Evolutionary conservation across 768 basidiomycete genomes (phyloP).

Genomic region (Hericium coralloides): DNA sequence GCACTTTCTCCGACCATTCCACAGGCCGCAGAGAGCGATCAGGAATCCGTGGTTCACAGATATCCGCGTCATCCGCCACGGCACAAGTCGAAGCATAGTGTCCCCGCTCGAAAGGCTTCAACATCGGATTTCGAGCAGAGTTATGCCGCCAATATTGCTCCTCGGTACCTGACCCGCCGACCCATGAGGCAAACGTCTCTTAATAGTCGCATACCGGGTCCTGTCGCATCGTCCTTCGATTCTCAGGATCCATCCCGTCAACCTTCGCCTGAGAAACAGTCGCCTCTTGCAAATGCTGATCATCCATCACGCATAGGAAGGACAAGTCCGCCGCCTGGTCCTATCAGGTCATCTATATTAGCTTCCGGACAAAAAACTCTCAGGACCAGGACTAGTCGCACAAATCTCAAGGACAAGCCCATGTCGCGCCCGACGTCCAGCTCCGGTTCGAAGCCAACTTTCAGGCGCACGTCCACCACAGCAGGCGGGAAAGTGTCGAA

Average conservation of each 20-base stretch:
- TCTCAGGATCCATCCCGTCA: constrained; percentile 56
- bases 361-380: constrained; percentile 27
- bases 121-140: constrained; percentile 85
- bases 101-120: constrained; percentile 44
- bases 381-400: constrained; percentile 25
- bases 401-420: constrained; percentile 26
- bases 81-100: constrained; percentile 40
- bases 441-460: constrained; percentile 37
- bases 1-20: constrained; percentile 45
- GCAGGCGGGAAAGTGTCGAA: constrained; percentile 71
- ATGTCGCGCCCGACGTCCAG: constrained; percentile 36
- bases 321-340: constrained; percentile 35
- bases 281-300: constrained; percentile 18
- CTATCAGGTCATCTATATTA: constrained; percentile 15
- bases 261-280: constrained; percentile 67
- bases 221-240: constrained; percentile 38
- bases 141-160: constrained; percentile 88
- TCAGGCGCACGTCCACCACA: constrained; percentile 42
- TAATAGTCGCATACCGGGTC: constrained; percentile 43
- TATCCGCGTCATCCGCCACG: constrained; percentile 31
- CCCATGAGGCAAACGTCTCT: constrained; percentile 29
- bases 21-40: constrained; percentile 65
- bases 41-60: constrained; percentile 41
- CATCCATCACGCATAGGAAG: constrained; percentile 10
- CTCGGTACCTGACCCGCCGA: constrained; percentile 54